Evolutionary conservation across 2,329 filamentous ascomycete species (phyloP).

Genomic region (Epichloe coenophiala): DNA sequence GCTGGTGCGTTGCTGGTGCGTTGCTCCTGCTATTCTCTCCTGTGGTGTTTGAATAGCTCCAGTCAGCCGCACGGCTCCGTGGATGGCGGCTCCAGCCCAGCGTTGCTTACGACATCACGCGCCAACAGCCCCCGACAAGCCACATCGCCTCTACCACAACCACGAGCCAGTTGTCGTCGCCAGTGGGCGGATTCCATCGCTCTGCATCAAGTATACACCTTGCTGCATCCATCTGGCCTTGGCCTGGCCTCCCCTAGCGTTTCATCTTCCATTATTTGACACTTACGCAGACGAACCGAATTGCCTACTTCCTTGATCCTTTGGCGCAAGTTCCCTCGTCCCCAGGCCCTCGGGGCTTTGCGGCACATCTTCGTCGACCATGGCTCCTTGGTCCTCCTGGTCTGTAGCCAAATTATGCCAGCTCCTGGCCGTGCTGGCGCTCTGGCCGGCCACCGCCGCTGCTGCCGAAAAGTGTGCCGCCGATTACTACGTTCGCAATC

Average conservation of each 20-base stretch:
- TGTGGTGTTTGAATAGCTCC: too few species aligned
- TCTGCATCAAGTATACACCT: neutral
- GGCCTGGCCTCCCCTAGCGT: neutral
- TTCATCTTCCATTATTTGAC: neutral
- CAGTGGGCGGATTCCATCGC: neutral
- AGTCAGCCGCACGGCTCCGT: too few species aligned
- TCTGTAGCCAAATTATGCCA: conserved; percentile 5
- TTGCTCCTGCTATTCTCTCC: too few species aligned
- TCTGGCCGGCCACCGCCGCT: conserved; percentile 25
- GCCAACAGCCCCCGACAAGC: conserved; percentile 1
- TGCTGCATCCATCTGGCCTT: neutral
- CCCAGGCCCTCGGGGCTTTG: neutral
- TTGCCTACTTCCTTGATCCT: neutral
- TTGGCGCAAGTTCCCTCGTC: neutral
- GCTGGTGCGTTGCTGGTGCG: too few species aligned
- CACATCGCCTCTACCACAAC: conserved; percentile 7
- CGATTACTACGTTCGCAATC: conserved; percentile 77
- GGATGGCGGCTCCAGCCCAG: neutral
- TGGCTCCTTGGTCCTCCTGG: conserved; percentile 3
- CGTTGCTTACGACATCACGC: conserved; percentile 1
- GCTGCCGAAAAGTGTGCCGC: conserved; percentile 29
- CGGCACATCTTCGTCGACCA: neutral
- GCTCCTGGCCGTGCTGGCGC: conserved; percentile 22
- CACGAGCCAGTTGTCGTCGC: neutral
- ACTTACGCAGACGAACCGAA: neutral